Conservation (phyloP, 2,329 filamentous ascomycete genomes). For the Sporothrix dimorphospora region DNA sequence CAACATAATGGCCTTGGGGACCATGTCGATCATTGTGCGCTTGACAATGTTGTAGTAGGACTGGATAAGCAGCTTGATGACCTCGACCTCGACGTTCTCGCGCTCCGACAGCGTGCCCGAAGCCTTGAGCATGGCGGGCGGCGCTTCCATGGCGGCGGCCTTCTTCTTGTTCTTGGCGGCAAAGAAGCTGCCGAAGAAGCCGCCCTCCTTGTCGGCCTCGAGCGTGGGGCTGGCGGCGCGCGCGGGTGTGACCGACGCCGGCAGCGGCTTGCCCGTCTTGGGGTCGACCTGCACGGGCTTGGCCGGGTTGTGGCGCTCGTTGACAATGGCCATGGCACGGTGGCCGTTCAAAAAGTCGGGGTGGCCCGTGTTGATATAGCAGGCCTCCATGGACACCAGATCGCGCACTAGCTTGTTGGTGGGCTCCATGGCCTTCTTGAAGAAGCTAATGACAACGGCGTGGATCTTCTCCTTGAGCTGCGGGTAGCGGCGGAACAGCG, state of each 20-base stretch:
- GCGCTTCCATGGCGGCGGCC: conserved; percentile 98
- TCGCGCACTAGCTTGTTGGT: conserved; percentile 96
- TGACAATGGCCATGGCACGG: conserved; percentile 96
- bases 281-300: conserved; percentile 96
- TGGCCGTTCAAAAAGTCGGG: conserved; percentile 97
- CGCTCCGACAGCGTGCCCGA: conserved; percentile 92
- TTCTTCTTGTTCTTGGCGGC: conserved; percentile 99
- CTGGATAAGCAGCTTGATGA: conserved; percentile 95
- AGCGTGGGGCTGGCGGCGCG: conserved; percentile 77
- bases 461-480: conserved; percentile 96
- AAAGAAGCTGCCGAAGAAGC: conserved; percentile 99
- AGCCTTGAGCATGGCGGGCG: conserved; percentile 89
- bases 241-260: conserved; percentile 62
- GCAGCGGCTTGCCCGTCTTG: conserved; percentile 95
- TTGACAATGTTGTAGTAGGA: conserved; percentile 99
- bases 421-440: conserved; percentile 98
- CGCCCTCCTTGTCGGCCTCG: conserved; percentile 61
- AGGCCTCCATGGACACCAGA: conserved; percentile 91
- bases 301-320: conserved; percentile 79
- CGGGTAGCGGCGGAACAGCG: conserved; percentile 91
- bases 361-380: conserved; percentile 98
- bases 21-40: conserved; percentile 99
- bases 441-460: conserved; percentile 86
- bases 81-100: conserved; percentile 93
- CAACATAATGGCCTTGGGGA: conserved; percentile 98